phyloP scores from a whole-genome alignment of 75 land plant species.

The Chamaecyparis obtusa region DNA sequence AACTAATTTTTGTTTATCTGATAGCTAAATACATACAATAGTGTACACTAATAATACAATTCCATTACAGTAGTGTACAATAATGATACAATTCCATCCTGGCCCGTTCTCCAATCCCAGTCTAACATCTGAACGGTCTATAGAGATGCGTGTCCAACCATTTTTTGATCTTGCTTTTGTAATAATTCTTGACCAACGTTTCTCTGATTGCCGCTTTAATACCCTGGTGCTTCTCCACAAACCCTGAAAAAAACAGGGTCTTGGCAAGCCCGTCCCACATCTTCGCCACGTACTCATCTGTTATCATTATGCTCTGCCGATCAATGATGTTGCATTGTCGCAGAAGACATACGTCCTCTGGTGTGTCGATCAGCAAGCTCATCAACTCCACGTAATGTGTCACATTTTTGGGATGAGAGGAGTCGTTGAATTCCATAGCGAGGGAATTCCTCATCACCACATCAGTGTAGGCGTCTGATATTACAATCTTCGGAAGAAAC shows the following conservation, averaged over 20 bases:
- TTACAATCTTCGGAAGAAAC: no score
- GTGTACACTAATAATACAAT: no score
- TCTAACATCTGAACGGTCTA: neutral
- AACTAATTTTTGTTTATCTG: no score
- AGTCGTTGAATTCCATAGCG: no score
- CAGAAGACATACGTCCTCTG: neutral
- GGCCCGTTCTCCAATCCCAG: no score
- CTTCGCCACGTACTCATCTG: neutral
- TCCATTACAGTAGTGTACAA: no score
- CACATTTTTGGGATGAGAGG: neutral
- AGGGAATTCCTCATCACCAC: no score
- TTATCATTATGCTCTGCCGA: neutral
- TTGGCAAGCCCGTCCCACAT: neutral
- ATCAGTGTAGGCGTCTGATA: no score
- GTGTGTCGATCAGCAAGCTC: neutral
- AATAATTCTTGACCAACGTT: neutral
- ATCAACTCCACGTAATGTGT: neutral
- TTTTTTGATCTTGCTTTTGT: neutral
- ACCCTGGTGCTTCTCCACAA: neutral
- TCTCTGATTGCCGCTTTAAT: neutral
- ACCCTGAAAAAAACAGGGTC: neutral
- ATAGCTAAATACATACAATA: no score
- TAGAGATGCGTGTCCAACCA: neutral
- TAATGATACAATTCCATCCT: no score
- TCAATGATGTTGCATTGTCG: neutral